Percentiles rank a stretch among this genome's conserved stretches.
phyloP scores from a whole-genome alignment of 23 red algal genomes.

The Chondrus crispus region DNA sequence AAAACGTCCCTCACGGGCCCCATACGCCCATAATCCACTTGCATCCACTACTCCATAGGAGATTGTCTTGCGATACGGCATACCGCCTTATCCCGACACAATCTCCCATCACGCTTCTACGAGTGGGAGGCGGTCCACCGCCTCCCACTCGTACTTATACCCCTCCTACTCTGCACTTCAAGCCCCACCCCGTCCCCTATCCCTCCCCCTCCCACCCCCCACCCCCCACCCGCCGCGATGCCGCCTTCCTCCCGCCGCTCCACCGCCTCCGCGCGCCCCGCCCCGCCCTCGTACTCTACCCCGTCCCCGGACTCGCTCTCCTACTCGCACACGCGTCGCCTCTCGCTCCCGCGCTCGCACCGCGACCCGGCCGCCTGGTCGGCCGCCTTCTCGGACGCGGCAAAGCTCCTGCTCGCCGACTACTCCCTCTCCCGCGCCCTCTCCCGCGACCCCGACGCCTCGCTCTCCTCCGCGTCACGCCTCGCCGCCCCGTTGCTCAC shows the following conservation, averaged over 20 bases:
- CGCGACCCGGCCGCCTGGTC: not conserved
- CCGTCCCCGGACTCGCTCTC: not conserved
- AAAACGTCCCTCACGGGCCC: too few species aligned
- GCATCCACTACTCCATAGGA: too few species aligned
- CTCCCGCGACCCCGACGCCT: not conserved
- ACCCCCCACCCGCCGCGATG: not conserved
- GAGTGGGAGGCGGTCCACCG: too few species aligned
- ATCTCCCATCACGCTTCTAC: too few species aligned
- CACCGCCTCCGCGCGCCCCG: not conserved
- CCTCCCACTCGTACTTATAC: too few species aligned
- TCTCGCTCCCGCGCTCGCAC: not conserved
- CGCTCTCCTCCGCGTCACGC: not conserved
- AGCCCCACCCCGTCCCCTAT: too few species aligned
- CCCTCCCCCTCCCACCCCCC: not conserved
- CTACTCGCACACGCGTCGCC: not conserved
- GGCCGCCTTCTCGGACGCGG: not conserved
- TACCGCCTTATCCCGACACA: too few species aligned
- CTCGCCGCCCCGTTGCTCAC: slow-evolving; percentile 33
- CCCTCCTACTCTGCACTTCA: too few species aligned
- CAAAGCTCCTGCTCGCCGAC: not conserved
- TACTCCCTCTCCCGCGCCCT: slow-evolving; percentile 42
- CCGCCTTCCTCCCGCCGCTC: not conserved
- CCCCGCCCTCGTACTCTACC: not conserved
- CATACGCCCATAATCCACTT: too few species aligned
- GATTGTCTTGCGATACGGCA: too few species aligned